Percentiles rank a stretch among this genome's conserved stretches.
phyloP scores from a whole-genome alignment of 2,329 filamentous ascomycete genomes.

The Phialophora expanda region DNA sequence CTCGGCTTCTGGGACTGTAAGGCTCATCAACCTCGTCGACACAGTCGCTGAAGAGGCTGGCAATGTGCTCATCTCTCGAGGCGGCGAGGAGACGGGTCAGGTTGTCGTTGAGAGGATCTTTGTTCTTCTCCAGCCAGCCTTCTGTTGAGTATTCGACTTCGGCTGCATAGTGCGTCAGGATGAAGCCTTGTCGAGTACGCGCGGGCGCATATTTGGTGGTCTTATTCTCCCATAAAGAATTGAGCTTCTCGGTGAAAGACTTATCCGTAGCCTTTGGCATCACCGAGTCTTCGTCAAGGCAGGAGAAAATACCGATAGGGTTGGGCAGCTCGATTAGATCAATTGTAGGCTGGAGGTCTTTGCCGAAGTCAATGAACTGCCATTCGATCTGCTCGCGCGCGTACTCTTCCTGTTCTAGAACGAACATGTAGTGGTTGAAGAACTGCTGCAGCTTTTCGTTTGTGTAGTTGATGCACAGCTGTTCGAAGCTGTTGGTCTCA shows the following conservation, averaged over 20 bases:
- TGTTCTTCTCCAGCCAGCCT: constrained; percentile 98
- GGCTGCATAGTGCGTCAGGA: constrained; percentile 95
- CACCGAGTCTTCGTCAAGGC: constrained; percentile 94
- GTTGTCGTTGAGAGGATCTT: constrained; percentile 97
- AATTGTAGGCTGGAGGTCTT: constrained; percentile 95
- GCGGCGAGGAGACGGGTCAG: constrained; percentile 83
- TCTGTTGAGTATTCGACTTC: constrained; percentile 97
- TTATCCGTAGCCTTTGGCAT: constrained; percentile 99
- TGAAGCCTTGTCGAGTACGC: constrained; percentile 86
- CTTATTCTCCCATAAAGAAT: constrained; percentile 95
- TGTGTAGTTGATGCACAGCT: constrained; percentile 99
- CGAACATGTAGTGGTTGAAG: constrained; percentile 99
- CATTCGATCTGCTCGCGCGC: constrained; percentile 97
- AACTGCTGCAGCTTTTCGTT: constrained; percentile 99
- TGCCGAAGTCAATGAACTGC: constrained; percentile 99
- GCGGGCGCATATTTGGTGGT: constrained; percentile 90
- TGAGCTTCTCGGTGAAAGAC: constrained; percentile 96
- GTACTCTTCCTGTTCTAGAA: constrained; percentile 97
- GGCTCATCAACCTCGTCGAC: constrained; percentile 77
- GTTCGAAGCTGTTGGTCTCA: constrained; percentile 97
- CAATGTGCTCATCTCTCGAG: constrained; percentile 82
- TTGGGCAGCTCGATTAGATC: constrained; percentile 96
- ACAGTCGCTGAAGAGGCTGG: constrained; percentile 85
- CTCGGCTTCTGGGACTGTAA: constrained; percentile 72
- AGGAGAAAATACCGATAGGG: constrained; percentile 98